Conservation (phyloP, 2,329 filamentous ascomycete species). For the Aspergillus fischeri region DNA sequence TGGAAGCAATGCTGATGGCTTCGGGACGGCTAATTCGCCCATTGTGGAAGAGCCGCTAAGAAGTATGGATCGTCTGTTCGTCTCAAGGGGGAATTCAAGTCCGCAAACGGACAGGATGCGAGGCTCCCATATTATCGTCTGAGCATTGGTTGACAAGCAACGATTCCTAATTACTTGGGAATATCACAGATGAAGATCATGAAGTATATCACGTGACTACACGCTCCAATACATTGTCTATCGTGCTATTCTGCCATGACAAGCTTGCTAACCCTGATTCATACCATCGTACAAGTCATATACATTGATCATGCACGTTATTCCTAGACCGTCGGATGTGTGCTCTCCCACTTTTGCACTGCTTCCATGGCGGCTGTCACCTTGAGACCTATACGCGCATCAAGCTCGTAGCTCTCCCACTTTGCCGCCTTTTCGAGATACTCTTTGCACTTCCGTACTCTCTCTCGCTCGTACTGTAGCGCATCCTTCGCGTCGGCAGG, state of each 20-base stretch:
- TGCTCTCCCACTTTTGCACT: constrained; percentile 40
- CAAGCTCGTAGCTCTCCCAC: constrained; percentile 61
- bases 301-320: neutral
- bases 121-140: no score
- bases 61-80: no score
- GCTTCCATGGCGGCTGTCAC: constrained; percentile 45
- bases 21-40: neutral
- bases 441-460: constrained; percentile 50
- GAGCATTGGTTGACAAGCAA: neutral
- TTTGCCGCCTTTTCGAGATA: constrained; percentile 55
- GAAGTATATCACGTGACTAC: neutral
- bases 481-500: constrained; percentile 2
- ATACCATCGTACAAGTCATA: neutral
- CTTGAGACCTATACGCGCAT: constrained; percentile 52
- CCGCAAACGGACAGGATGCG: no score
- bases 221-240: neutral
- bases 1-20: neutral
- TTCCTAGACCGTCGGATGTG: constrained; percentile 16
- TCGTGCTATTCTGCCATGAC: neutral
- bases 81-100: no score
- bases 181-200: no score
- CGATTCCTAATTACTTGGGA: no score
- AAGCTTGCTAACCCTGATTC: neutral
- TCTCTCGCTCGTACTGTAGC: constrained; percentile 28
- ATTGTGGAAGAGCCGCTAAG: neutral